Conservation (phyloP, 768 basidiomycete genomes). For the Mycena amicta region DNA sequence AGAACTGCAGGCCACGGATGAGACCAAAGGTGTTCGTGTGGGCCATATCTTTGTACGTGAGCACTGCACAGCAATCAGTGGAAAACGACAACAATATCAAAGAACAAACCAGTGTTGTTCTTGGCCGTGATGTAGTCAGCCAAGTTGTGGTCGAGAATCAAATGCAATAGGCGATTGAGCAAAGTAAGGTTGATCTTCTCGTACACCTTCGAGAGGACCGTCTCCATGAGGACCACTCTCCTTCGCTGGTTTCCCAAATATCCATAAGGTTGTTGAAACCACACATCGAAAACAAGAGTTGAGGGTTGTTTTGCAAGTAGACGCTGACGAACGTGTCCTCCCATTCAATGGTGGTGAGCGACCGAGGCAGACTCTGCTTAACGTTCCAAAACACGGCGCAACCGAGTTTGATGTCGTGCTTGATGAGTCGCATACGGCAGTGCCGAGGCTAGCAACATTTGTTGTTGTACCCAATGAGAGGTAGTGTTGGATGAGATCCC, state of each 20-base stretch:
- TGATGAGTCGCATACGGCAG: too few relatives aligned
- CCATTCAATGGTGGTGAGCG: slow-evolving; percentile 98
- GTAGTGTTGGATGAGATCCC: slow-evolving; percentile 97
- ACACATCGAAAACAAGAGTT: slow-evolving; percentile 96
- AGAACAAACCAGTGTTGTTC: slow-evolving; percentile 82
- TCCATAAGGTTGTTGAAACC: slow-evolving; percentile 99
- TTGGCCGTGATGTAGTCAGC: slow-evolving; percentile 99
- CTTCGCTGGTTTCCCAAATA: slow-evolving; percentile 97
- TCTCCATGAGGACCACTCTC: slow-evolving; percentile 99
- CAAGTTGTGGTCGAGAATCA: slow-evolving; percentile 97
- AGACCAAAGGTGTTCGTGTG: slow-evolving; percentile 97
- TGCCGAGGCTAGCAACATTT: slow-evolving; percentile 99
- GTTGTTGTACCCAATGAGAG: slow-evolving; percentile 99
- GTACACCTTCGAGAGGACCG: slow-evolving; percentile 96
- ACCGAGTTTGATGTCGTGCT: slow-evolving; percentile 97
- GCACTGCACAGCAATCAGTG: slow-evolving; percentile 38
- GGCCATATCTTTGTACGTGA: slow-evolving; percentile 97
- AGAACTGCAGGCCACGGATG: slow-evolving; percentile 97
- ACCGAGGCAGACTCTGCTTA: too few relatives aligned
- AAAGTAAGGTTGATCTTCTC: slow-evolving; percentile 98
- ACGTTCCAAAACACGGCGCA: slow-evolving; percentile 99
- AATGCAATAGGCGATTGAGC: slow-evolving; percentile 90
- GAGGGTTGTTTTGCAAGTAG: slow-evolving; percentile 98
- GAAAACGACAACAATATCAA: neutral
- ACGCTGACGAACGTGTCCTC: too few relatives aligned